Conservation (phyloP, 2,329 filamentous ascomycete species). For the Cytospora chrysosperma region DNA sequence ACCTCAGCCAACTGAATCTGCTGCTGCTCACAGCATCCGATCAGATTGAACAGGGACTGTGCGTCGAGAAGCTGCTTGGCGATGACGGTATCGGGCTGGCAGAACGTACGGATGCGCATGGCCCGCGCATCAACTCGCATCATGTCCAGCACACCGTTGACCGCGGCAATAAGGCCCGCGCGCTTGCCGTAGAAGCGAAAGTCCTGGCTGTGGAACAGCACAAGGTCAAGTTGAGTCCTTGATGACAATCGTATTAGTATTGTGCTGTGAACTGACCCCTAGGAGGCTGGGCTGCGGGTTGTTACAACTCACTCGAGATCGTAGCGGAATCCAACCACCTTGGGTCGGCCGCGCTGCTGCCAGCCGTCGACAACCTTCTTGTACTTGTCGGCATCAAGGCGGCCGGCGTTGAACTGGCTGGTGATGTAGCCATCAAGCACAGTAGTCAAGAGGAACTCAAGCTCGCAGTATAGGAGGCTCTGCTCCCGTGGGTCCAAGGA, state of each 20-base stretch:
- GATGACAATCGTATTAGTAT: not conserved
- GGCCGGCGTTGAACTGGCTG: conserved; percentile 54
- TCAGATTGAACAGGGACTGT: conserved; percentile 49
- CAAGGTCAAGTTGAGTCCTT: conserved; percentile 54
- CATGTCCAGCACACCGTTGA: conserved; percentile 49
- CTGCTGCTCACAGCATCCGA: conserved; percentile 44
- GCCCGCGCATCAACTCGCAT: conserved; percentile 53
- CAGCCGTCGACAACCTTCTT: conserved; percentile 52
- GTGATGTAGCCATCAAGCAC: conserved; percentile 53
- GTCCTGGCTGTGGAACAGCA: conserved; percentile 48
- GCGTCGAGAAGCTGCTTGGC: conserved; percentile 57
- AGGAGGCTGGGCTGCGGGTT: too few species aligned
- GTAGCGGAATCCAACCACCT: conserved; percentile 57
- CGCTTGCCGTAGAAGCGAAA: conserved; percentile 55
- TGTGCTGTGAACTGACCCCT: not conserved
- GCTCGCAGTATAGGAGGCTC: conserved; percentile 58
- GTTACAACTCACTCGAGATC: conserved; percentile 44
- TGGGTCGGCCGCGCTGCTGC: conserved; percentile 52
- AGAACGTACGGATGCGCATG: conserved; percentile 55
- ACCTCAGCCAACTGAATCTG: conserved; percentile 50
- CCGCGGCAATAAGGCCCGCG: conserved; percentile 42
- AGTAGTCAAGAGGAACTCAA: conserved; percentile 54
- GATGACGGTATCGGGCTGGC: conserved; percentile 57
- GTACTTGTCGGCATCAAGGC: conserved; percentile 50
- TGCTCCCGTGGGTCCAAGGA: conserved; percentile 57